Percentiles rank a stretch among this genome's conserved stretches.
Conservation (phyloP, 352 stramenopile genomes). For the Pythium rishiriense region DNA sequence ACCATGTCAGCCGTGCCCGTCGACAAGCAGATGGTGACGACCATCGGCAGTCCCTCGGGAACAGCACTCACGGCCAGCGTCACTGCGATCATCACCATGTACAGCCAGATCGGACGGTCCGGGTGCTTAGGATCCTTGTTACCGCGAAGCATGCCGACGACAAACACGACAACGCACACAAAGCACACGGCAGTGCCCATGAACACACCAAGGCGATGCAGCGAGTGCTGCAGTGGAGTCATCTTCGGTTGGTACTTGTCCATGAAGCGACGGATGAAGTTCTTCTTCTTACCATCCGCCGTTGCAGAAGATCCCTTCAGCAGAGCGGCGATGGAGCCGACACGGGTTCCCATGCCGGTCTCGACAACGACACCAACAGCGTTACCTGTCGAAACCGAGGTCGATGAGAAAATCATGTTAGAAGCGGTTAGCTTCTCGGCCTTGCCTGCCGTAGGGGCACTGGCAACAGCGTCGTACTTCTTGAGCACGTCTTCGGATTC, state of each 20-base stretch:
- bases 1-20: constrained; percentile 73
- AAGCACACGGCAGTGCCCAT: constrained; percentile 87
- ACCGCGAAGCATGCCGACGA: constrained; percentile 78
- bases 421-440: constrained; percentile 24
- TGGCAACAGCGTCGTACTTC: constrained; percentile 15
- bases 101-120: constrained; percentile 82
- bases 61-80: constrained; percentile 82
- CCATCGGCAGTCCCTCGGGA: constrained; percentile 76
- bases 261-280: constrained; percentile 20
- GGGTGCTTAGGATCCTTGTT: constrained; percentile 59
- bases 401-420: constrained; percentile 89
- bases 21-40: constrained; percentile 80
- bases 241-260: constrained; percentile 59
- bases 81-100: constrained; percentile 95
- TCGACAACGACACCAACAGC: constrained; percentile 23
- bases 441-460: background rate
- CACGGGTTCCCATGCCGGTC: constrained; percentile 26
- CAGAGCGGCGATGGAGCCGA: constrained; percentile 28
- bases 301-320: constrained; percentile 52
- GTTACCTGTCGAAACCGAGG: constrained; percentile 36
- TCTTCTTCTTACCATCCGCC: constrained; percentile 58
- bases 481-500: constrained; percentile 54
- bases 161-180: constrained; percentile 86
- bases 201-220: constrained; percentile 95
- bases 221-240: constrained; percentile 88